phyloP scores from a whole-genome alignment of 306 rosid species.

The Cicer cuneatum region DNA sequence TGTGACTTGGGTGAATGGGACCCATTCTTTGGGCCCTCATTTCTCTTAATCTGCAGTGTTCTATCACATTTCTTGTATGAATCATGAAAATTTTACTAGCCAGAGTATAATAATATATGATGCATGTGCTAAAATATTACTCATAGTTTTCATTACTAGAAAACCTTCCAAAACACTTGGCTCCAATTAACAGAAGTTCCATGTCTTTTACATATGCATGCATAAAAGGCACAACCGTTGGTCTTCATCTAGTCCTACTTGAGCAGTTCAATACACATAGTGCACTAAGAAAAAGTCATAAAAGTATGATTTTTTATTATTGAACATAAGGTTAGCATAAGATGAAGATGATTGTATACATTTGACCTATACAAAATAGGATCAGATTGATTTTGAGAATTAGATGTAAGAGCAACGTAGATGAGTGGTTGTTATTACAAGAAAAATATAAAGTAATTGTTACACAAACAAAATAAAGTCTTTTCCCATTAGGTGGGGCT shows the following conservation, averaged over 20 bases:
- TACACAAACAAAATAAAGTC: not conserved
- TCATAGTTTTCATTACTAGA: conserved; percentile 6
- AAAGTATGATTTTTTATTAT: not conserved
- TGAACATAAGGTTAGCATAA: not conserved
- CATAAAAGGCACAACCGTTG: not conserved
- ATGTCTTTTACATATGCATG: conserved; percentile 3
- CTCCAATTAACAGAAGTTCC: conserved; percentile 19
- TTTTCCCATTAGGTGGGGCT: not conserved
- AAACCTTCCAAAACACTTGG: not conserved
- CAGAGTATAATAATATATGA: not conserved
- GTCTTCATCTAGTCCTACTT: conserved; percentile 1
- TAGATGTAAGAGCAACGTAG: conserved; percentile 11
- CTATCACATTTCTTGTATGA: not conserved
- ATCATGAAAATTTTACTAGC: not conserved
- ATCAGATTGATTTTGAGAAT: not conserved
- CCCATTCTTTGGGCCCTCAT: too few relatives aligned
- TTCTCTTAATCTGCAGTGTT: too few relatives aligned
- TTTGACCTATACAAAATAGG: too few relatives aligned
- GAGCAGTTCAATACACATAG: not conserved
- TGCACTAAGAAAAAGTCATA: not conserved
- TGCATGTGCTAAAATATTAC: not conserved
- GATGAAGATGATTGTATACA: too few relatives aligned
- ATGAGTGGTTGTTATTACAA: not conserved
- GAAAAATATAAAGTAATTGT: not conserved
- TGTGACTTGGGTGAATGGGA: too few relatives aligned